A percentile compares a stretch with the other conserved stretches of the same genome.
Conservation (phyloP, 495 filamentous ascomycete species). For the Apiosordaria backusii region DNA sequence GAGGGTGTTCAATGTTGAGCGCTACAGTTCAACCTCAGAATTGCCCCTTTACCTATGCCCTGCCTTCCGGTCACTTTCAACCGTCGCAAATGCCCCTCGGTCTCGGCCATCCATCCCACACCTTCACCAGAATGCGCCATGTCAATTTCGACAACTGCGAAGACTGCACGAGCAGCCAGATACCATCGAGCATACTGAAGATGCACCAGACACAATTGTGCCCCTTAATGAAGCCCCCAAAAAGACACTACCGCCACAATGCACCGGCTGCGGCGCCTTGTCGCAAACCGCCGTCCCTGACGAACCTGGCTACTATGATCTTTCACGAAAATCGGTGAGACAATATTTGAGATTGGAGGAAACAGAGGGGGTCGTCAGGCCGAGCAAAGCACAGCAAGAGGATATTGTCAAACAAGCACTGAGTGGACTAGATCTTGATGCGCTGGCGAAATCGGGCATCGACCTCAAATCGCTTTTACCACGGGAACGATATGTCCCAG, state of each 20-base stretch:
- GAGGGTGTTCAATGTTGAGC: constrained; percentile 40
- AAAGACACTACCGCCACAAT: constrained; percentile 55
- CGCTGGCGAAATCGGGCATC: constrained; percentile 43
- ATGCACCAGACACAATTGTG: neutral
- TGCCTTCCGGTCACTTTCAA: constrained; percentile 24
- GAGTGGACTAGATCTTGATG: constrained; percentile 35
- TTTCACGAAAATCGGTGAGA: constrained; percentile 50
- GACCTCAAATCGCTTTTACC: constrained; percentile 32
- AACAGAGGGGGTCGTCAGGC: constrained; percentile 23
- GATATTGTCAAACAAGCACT: constrained; percentile 42
- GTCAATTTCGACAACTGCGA: constrained; percentile 20
- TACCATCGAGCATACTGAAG: neutral
- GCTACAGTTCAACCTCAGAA: constrained; percentile 26
- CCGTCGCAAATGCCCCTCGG: neutral
- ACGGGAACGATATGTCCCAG: constrained; percentile 17
- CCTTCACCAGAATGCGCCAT: constrained; percentile 21
- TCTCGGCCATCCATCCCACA: neutral
- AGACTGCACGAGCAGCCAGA: constrained; percentile 31
- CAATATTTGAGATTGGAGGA: constrained; percentile 38
- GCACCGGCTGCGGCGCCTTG: constrained; percentile 86
- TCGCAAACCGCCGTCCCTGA: constrained; percentile 66
- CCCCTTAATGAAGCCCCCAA: neutral
- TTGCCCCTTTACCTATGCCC: constrained; percentile 46
- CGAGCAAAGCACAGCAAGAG: constrained; percentile 24
- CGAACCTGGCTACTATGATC: constrained; percentile 73